Evolutionary conservation across 148 eudicot genomes (phyloP).

Genomic region (Cornus suecica): DNA sequence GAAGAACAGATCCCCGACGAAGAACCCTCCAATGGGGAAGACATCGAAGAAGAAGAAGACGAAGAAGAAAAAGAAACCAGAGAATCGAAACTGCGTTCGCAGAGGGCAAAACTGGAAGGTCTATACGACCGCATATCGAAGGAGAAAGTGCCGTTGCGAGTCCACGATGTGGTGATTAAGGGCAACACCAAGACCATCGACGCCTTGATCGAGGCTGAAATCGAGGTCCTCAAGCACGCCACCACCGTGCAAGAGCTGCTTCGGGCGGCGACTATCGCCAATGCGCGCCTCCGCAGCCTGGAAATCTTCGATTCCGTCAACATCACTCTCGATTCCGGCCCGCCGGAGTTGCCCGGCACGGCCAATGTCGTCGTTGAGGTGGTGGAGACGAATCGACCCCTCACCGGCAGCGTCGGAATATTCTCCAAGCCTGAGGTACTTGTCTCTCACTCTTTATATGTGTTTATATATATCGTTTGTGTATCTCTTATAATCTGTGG

Average conservation of each 20-base stretch:
- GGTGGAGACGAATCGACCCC: constrained; percentile 50
- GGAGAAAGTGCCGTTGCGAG: constrained; percentile 49
- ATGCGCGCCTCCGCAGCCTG: constrained; percentile 41
- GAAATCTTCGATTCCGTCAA: constrained; percentile 68
- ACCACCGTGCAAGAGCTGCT: constrained; percentile 64
- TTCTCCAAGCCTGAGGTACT: constrained; percentile 79
- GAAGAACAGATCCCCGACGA: too few species aligned
- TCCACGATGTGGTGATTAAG: constrained; percentile 61
- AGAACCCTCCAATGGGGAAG: constrained; percentile 2
- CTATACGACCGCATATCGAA: constrained; percentile 31
- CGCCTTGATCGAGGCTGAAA: constrained; percentile 58
- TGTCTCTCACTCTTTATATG: not conserved
- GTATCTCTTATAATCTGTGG: not conserved
- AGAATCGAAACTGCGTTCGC: constrained; percentile 20
- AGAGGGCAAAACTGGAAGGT: constrained; percentile 36
- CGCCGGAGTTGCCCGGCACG: constrained; percentile 74
- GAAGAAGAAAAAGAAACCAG: constrained; percentile 4
- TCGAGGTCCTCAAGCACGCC: constrained; percentile 45
- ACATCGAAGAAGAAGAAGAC: constrained; percentile 24
- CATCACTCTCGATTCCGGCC: constrained; percentile 71
- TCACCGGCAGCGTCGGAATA: constrained; percentile 62
- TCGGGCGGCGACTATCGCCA: constrained; percentile 53
- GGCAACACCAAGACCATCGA: constrained; percentile 68
- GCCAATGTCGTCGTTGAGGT: constrained; percentile 70
- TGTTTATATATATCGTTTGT: not conserved